Base-by-base conservation (phyloP, 2,329 filamentous ascomycete genomes). In the Amylocarpus encephaloides region DNA sequence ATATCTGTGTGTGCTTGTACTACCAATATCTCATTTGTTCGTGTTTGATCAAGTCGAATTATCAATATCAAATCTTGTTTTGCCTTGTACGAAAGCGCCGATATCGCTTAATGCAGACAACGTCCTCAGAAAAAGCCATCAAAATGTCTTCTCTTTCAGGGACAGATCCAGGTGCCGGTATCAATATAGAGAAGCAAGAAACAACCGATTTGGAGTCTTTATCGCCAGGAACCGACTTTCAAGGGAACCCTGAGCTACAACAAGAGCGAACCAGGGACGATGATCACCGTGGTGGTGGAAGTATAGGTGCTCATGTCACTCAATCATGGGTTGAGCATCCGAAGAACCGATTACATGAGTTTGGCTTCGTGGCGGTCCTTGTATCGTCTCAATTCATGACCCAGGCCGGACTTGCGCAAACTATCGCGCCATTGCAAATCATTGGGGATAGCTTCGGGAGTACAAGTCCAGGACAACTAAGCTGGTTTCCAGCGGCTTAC, bases 401-500 rank as follows among this genome's bases (percentile, higher is more conserved):
- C 9, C 70, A 75, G 51, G 68, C 69, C 0, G 70, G 70, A 13
- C 67, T 78, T 5, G 70, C 70, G 2, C 67, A 72, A 51, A 68
- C 68, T 6, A 62, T 81, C 18, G 67, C 75, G 6, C 72, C 76
- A 6, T 66, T 77, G 0, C 67, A 64, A 40, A 68, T 72, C 39
- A 74, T 80, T 45, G 74, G 72, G 13, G 54, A 61, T 5, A 55
- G 52, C 26, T 79, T 80, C 53, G 66, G 67, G 13, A 64, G 74
- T 41, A 67, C 60, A 3, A 68, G 71, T 2, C 63, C 67, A 0
- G 72, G 71, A 7, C 63, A 72, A n/a, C 65, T 80, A 12, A 72
- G 71, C 35, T 82, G 80, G 78, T 73, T 76, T 44, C 70, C 78
- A 10, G 77, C 78, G 1, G 77, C 76, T 2, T 84, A 80, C 59